Evolutionary conservation across 192 early-diverging fungal species (phyloP).

Genomic region (Endogone sp.): DNA sequence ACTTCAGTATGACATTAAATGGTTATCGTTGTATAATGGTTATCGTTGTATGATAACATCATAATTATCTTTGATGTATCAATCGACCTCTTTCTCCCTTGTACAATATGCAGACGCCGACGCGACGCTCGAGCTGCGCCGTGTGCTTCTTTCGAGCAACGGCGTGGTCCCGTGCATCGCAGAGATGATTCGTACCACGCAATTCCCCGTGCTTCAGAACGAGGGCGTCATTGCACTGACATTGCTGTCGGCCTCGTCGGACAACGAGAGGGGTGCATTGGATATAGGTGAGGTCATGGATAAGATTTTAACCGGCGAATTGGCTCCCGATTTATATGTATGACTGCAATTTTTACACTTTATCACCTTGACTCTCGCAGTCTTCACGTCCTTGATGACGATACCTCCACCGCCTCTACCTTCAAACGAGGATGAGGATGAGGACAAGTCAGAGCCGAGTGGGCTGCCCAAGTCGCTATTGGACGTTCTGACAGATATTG

Average conservation of each 20-base stretch:
- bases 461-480: slow-evolving; percentile 28
- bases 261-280: background rate
- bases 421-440: slow-evolving; percentile 16
- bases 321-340: too few relatives aligned
- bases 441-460: slow-evolving; percentile 14
- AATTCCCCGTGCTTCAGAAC: slow-evolving; percentile 51
- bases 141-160: background rate
- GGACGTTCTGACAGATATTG: slow-evolving; percentile 31
- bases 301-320: background rate
- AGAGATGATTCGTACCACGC: slow-evolving; percentile 44
- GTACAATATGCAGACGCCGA: slow-evolving; percentile 4
- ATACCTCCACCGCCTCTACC: background rate
- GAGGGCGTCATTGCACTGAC: slow-evolving; percentile 54
- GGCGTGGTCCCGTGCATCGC: slow-evolving; percentile 31
- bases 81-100: background rate
- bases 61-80: too few relatives aligned
- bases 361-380: too few relatives aligned
- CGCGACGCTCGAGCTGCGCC: slow-evolving; percentile 31
- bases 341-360: too few relatives aligned
- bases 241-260: slow-evolving; percentile 36
- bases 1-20: too few relatives aligned
- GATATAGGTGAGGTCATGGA: slow-evolving; percentile 25
- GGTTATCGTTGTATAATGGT: too few relatives aligned
- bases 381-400: slow-evolving; percentile 7
- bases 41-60: too few relatives aligned